A percentile compares a stretch with the other conserved stretches of the same genome.
Conservation (phyloP, 345 rosid genomes). For the Diplotaxis tenuifolia region DNA sequence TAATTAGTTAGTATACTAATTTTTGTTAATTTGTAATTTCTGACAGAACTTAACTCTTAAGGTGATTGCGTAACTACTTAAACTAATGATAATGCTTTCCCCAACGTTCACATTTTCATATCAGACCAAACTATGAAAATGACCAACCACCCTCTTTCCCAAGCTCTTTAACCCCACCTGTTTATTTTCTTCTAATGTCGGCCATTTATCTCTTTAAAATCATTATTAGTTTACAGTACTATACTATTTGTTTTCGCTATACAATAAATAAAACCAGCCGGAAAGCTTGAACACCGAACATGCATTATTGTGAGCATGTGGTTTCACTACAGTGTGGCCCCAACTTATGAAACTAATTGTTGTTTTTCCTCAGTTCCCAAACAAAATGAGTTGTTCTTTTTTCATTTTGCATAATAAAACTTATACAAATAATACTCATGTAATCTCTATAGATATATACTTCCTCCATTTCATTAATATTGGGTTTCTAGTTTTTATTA, state of each 20-base stretch:
- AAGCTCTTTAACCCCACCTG: slow-evolving; percentile 15
- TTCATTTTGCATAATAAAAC: not conserved
- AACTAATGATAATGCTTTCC: slow-evolving; percentile 19
- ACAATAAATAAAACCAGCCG: slow-evolving; percentile 29
- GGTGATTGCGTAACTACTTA: slow-evolving; percentile 18
- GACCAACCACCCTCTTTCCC: slow-evolving; percentile 29
- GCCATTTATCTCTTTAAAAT: slow-evolving; percentile 5
- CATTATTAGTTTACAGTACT: not conserved
- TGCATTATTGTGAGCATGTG: slow-evolving; percentile 33
- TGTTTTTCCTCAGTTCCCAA: not conserved
- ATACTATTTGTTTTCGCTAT: not conserved
- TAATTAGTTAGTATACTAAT: not conserved
- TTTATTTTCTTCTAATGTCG: slow-evolving; percentile 11
- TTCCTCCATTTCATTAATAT: not conserved
- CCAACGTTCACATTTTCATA: slow-evolving; percentile 29
- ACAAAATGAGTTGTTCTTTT: slow-evolving; percentile 5
- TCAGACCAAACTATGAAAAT: slow-evolving; percentile 37
- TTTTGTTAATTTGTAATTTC: not conserved
- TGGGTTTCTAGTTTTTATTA: not conserved
- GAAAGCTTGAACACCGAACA: slow-evolving; percentile 30
- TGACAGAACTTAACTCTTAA: not conserved
- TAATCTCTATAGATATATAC: not conserved
- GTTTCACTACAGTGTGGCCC: slow-evolving; percentile 28
- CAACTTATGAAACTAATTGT: slow-evolving; percentile 13
- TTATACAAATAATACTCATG: not conserved